Evolutionary conservation across 305 asterid species (phyloP).

Genomic region (Rubia occidens): DNA sequence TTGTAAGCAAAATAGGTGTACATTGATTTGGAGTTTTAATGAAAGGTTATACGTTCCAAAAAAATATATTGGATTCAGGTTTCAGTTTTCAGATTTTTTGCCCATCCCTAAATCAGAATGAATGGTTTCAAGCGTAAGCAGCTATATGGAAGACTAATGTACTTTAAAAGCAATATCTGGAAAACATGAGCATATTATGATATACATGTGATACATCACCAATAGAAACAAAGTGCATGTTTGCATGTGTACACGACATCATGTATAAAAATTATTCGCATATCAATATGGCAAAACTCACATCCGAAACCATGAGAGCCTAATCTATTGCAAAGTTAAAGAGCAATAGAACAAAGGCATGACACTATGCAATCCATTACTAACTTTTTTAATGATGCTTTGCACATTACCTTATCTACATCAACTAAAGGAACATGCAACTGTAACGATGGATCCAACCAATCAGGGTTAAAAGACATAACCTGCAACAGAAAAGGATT

Average conservation of each 20-base stretch:
- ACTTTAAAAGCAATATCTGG: background rate
- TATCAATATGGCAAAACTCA: background rate
- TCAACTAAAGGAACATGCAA: constrained; percentile 79
- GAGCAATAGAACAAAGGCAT: background rate
- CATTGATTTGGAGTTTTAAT: no score
- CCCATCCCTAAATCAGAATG: no score
- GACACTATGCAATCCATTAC: background rate
- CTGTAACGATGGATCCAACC: constrained; percentile 74
- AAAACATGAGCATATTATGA: background rate
- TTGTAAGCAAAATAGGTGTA: no score
- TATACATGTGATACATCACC: background rate
- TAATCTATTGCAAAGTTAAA: background rate
- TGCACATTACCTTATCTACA: constrained; percentile 70
- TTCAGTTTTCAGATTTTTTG: no score
- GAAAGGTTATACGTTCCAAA: no score
- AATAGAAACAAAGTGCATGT: background rate
- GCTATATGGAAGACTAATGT: constrained; percentile 4
- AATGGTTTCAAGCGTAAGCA: background rate
- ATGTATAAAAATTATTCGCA: background rate
- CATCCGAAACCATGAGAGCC: background rate
- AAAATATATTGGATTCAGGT: no score
- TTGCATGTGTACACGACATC: no score
- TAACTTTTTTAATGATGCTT: constrained; percentile 5
- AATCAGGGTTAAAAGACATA: constrained; percentile 55
- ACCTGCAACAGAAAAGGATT: constrained; percentile 40